Conservation (phyloP, 139 green algal species). For the Chlamydomonas incerta region DNA sequence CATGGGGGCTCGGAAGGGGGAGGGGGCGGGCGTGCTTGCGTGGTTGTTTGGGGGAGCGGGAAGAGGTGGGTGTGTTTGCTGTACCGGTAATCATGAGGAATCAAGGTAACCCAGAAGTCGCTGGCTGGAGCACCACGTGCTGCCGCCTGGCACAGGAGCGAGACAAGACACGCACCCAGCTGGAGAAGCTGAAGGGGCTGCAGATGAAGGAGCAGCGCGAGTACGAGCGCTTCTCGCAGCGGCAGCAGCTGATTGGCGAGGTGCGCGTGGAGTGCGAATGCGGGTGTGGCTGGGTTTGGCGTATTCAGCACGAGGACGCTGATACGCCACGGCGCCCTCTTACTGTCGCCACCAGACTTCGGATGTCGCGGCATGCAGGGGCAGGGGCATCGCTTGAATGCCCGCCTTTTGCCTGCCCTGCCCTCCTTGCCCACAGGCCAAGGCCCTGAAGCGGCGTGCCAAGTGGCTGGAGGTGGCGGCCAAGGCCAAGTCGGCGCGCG, state of each 20-base stretch:
- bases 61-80: too few relatives aligned
- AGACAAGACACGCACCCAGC: background rate
- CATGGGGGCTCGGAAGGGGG: background rate
- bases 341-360: too few relatives aligned
- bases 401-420: background rate
- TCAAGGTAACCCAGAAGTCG: too few relatives aligned
- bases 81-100: too few relatives aligned
- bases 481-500: background rate
- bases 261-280: conserved; percentile 8
- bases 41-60: too few relatives aligned
- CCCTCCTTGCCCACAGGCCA: background rate
- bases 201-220: conserved; percentile 76
- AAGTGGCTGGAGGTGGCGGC: conserved; percentile 16
- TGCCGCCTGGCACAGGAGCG: background rate
- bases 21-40: too few relatives aligned
- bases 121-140: too few relatives aligned
- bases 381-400: too few relatives aligned
- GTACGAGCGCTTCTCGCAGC: conserved; percentile 69
- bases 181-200: conserved; percentile 54
- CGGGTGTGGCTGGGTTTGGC: too few relatives aligned
- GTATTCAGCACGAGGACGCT: too few relatives aligned
- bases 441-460: background rate
- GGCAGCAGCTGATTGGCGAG: conserved; percentile 52
- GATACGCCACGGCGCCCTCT: too few relatives aligned
- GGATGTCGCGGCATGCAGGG: too few relatives aligned